Conservation (phyloP, 2,329 filamentous ascomycete species). For the Ilyonectria mors-panacis region DNA sequence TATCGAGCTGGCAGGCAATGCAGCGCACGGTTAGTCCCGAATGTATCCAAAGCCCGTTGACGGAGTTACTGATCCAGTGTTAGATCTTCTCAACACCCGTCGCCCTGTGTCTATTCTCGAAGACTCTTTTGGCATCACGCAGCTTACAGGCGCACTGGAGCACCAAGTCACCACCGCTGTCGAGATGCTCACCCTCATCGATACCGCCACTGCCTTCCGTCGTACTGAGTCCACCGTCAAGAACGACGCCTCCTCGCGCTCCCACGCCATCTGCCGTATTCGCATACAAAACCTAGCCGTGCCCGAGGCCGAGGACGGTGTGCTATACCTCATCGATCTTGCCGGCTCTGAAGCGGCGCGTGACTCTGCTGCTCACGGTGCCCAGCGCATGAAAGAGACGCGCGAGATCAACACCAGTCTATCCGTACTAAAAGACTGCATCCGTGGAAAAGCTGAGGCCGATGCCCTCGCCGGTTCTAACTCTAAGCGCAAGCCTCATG, state of each 20-base stretch:
- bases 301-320: constrained; percentile 54
- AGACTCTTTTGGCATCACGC: constrained; percentile 60
- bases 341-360: constrained; percentile 65
- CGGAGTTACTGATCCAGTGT: neutral
- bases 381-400: constrained; percentile 62
- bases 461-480: constrained; percentile 43
- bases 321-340: constrained; percentile 63
- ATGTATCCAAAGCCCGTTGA: neutral
- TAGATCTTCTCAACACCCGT: constrained; percentile 60
- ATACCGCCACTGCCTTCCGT: constrained; percentile 57
- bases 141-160: constrained; percentile 61
- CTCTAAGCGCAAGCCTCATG: constrained; percentile 52
- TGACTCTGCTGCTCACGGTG: constrained; percentile 57
- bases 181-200: constrained; percentile 52
- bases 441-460: constrained; percentile 59
- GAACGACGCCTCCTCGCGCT: constrained; percentile 64
- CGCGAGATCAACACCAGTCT: constrained; percentile 65
- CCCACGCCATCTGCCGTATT: constrained; percentile 64
- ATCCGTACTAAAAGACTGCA: constrained; percentile 67
- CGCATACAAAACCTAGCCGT: constrained; percentile 54
- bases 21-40: constrained; percentile 46
- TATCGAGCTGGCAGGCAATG: constrained; percentile 58
- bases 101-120: constrained; percentile 60
- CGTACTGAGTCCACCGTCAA: constrained; percentile 60
- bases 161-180: constrained; percentile 49